These are phyloP conservation scores for Microcera coccophila DNA, from an alignment of 2,329 filamentous ascomycete genomes.

Conservation along the genomic window DNA sequence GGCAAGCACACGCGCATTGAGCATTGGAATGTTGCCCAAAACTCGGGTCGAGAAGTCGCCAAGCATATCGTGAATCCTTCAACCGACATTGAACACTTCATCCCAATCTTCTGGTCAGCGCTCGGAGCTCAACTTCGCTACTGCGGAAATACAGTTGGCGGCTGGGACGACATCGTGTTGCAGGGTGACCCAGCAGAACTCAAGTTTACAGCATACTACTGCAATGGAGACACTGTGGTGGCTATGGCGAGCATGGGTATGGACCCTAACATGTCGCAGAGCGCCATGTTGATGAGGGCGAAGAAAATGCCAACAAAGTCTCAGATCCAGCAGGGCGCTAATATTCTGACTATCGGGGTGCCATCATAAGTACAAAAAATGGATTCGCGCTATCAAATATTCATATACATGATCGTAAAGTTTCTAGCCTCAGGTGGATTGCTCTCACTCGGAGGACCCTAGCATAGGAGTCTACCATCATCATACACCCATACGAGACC, in stretches of 20 bases:
- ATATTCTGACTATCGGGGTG: constrained; percentile 44
- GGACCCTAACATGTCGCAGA: constrained; percentile 82
- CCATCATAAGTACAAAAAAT: constrained; percentile 12
- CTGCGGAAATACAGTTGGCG: constrained; percentile 77
- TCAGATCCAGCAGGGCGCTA: constrained; percentile 62
- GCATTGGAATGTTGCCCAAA: constrained; percentile 98
- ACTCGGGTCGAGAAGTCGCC: constrained; percentile 77
- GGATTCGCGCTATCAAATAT: no score
- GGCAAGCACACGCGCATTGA: constrained; percentile 78
- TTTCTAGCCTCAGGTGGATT: no score
- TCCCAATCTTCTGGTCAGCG: constrained; percentile 96
- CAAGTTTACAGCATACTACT: constrained; percentile 88
- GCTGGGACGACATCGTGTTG: constrained; percentile 82
- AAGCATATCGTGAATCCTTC: constrained; percentile 67
- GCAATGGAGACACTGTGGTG: constrained; percentile 78
- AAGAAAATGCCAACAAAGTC: constrained; percentile 80
- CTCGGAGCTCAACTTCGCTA: constrained; percentile 86
- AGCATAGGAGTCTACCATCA: not conserved
- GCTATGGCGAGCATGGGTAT: constrained; percentile 87
- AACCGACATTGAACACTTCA: constrained; percentile 65
- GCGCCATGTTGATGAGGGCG: constrained; percentile 77
- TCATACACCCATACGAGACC: not conserved
- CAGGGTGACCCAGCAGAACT: constrained; percentile 71
- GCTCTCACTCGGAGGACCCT: no score
- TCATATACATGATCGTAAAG: no score